Evolutionary conservation across 106 monocot genomes (phyloP).

Genomic region (Alisma plantagoaquatica): DNA sequence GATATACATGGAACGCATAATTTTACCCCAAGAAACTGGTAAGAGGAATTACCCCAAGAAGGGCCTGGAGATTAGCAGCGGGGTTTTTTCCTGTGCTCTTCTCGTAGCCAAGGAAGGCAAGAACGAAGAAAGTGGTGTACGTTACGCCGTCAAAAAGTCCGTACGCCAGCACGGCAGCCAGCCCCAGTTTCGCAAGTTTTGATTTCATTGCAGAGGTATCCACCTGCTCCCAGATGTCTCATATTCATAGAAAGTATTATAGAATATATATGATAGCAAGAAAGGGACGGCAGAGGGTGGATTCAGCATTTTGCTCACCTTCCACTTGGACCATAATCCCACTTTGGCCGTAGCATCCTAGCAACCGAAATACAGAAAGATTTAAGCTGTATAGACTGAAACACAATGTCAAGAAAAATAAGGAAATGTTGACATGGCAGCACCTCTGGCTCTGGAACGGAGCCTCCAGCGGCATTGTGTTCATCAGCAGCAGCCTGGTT

Average conservation of each 20-base stretch:
- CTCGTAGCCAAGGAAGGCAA: constrained; percentile 73
- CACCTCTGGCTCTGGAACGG: constrained; percentile 1
- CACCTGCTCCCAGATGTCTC: constrained; percentile 8
- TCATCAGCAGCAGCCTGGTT: constrained; percentile 19
- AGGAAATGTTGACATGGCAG: neutral
- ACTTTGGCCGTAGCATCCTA: constrained; percentile 15
- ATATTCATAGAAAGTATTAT: neutral
- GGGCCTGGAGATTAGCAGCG: constrained; percentile 63
- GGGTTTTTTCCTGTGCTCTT: constrained; percentile 82
- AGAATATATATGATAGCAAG: neutral
- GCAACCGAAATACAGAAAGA: neutral
- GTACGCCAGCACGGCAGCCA: constrained; percentile 58
- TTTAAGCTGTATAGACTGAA: neutral
- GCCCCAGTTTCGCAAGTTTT: constrained; percentile 57
- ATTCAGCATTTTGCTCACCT: constrained; percentile 21
- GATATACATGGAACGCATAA: too few relatives aligned
- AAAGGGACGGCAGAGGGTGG: neutral
- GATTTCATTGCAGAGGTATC: constrained; percentile 45
- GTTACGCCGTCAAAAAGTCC: constrained; percentile 55
- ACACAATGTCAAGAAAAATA: neutral
- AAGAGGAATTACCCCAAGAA: constrained; percentile 67
- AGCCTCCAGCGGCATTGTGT: neutral
- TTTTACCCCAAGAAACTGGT: too few relatives aligned
- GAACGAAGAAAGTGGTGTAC: constrained; percentile 64
- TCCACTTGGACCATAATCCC: constrained; percentile 49